These are phyloP conservation scores for Annulohypoxylon moriforme DNA, from an alignment of 495 filamentous ascomycete genomes.

Conservation along the genomic window DNA sequence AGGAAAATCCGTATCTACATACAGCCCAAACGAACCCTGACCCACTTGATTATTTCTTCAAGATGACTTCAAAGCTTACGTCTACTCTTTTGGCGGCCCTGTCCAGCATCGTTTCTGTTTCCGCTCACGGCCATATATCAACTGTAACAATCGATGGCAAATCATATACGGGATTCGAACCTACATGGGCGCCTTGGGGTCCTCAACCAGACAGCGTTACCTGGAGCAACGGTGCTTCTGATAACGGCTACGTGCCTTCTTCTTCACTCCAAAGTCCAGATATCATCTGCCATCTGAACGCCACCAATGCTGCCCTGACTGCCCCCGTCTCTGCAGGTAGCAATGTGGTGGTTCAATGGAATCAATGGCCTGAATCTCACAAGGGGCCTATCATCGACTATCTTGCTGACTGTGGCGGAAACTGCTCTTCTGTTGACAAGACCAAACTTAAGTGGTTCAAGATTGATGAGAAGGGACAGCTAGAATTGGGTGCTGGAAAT, in stretches of 20 bases:
- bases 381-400: slow-evolving; percentile 59
- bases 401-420: slow-evolving; percentile 72
- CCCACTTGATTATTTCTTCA: too few relatives aligned
- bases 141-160: slow-evolving; percentile 68
- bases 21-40: too few relatives aligned
- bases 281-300: slow-evolving; percentile 64
- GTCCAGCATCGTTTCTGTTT: slow-evolving; percentile 63
- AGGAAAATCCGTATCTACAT: too few relatives aligned
- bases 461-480: slow-evolving; percentile 67
- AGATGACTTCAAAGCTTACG: slow-evolving; percentile 15
- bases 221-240: slow-evolving; percentile 66
- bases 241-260: slow-evolving; percentile 69
- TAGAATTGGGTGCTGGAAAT: slow-evolving; percentile 48
- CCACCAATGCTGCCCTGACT: slow-evolving; percentile 53
- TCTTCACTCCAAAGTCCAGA: slow-evolving; percentile 55
- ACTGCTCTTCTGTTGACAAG: slow-evolving; percentile 71
- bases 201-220: slow-evolving; percentile 61
- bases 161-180: slow-evolving; percentile 60
- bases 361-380: slow-evolving; percentile 60
- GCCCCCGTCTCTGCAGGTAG: slow-evolving; percentile 58
- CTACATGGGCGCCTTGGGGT: slow-evolving; percentile 53
- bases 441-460: slow-evolving; percentile 72
- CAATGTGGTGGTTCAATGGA: slow-evolving; percentile 58
- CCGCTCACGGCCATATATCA: slow-evolving; percentile 69
- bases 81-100: slow-evolving; percentile 56